Base-by-base conservation (phyloP, 495 filamentous ascomycete species). In the Trichoderma erinaceum region DNA sequence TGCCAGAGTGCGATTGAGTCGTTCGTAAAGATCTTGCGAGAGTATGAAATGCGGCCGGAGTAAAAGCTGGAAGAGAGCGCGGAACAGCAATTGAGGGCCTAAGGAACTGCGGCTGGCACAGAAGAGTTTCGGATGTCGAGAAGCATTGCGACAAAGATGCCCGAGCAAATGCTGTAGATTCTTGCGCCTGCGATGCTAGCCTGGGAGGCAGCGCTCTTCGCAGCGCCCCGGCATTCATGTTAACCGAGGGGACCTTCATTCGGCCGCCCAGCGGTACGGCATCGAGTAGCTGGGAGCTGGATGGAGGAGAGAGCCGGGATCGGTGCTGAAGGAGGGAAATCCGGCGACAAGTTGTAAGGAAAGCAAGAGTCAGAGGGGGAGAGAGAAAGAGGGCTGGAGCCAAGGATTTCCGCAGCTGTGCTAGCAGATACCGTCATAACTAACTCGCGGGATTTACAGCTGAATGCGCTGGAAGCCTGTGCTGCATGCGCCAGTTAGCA, bases 211-310 rank as follows among this genome's bases (percentile, higher is more conserved):
- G 43, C 50, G 66, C 66, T 67, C 43, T 18, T 38, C 50, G 50
- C 66, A 67, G 38, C 44, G 43, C 66, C 66, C 66, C 43, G 29
- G 43, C 38, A 44, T 46, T 52, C 50, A 67, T 65, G 63, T 10
- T 44, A 25, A 65, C 41, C 63, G 56, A 61, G 56, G 56, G 56
- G 56, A 61, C 25, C 44, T 48, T 63, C 29, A 35, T 63, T 13
- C 58, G 58, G 58, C 18, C 35, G 66, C 38, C 66, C 38, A 56
- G 32, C 43, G 66, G 44, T 50, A 3, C 43, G 52, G 27, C 44
- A 46, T 35, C 43, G 44, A 44, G 25, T 67, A 16, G 50, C 23
- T 38, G 43, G 32, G 18, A 41, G 43, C 56, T 25, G 23, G 10
- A 7, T 13, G 56, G 56, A 32, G 11, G 29, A 25, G 25, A 32